phyloP scores from a whole-genome alignment of 129 eudicot species.

The Centaurea solstitialis region DNA sequence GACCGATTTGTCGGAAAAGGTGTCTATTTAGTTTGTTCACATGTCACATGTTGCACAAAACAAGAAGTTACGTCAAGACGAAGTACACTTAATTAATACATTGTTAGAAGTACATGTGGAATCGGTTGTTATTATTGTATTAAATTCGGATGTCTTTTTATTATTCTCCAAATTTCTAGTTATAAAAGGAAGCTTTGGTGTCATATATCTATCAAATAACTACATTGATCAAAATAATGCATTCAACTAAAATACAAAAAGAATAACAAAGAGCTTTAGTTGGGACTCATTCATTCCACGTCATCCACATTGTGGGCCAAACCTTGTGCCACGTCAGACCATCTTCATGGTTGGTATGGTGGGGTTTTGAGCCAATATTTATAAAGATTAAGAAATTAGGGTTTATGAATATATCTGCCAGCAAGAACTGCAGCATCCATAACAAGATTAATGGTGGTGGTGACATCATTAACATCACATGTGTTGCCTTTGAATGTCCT shows the following conservation, averaged over 20 bases:
- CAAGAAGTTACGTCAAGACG: no score
- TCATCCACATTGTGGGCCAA: background rate
- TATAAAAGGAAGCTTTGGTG: background rate
- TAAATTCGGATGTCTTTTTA: background rate
- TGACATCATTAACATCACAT: slow-evolving; percentile 66
- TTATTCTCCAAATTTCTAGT: background rate
- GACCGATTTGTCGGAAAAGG: no score
- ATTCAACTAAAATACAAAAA: background rate
- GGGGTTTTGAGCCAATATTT: background rate
- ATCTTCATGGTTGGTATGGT: background rate
- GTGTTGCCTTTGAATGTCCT: slow-evolving; percentile 71
- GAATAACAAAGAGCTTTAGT: background rate
- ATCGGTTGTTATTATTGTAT: no score
- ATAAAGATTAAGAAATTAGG: slow-evolving; percentile 18
- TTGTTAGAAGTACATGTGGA: no score
- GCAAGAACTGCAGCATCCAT: slow-evolving; percentile 85
- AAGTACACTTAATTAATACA: no score
- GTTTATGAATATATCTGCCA: slow-evolving; percentile 59
- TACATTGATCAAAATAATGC: slow-evolving; percentile 10
- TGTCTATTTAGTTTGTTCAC: no score
- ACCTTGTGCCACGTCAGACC: background rate
- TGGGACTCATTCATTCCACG: background rate
- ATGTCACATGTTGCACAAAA: no score
- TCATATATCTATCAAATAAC: background rate
- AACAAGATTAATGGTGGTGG: slow-evolving; percentile 45